Base-by-base conservation (phyloP, 1,284 basidiomycete species). In the Porodaedalea pini region DNA sequence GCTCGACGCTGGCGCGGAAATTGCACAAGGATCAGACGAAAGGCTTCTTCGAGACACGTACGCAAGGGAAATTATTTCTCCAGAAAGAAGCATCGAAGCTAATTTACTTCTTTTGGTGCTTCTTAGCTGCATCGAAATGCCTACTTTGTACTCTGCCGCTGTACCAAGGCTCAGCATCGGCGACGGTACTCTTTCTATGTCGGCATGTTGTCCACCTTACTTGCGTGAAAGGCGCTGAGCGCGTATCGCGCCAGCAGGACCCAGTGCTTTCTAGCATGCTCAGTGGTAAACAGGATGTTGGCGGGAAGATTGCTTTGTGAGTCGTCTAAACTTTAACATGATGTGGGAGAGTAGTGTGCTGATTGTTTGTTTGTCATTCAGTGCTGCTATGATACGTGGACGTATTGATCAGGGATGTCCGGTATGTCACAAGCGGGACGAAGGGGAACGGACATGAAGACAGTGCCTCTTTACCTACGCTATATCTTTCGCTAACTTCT, bases 131-230 rank as follows among this genome's bases (percentile, higher is more conserved):
- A 61, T 78, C 77, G 1, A 69, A 65, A 4, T 96, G 92, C 69
- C 79, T 78, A 1, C 71, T 93, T 31, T 94, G 92, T 66, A 66
- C 70, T 4, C 75, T 79, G 19, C 74, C 83, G 0, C 70, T 90
- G 4, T 83, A 85, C 65, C 80, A 83, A 44, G 75, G 74, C 0
- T 75, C 83, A 0, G 80, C 84, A 57, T 74, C 78, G 1, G 72
- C 90, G 15, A 68, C 82, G 2, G 69, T 94, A 3, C 70, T 94
- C n/a, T 96, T 91, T 71, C 76, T 96, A 8, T 96, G 93, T 70
- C 83, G 89, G 29, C 94, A 96, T 66, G 80, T 90, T 50, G 88
- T 93, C 0, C 93, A 96, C 66, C 87, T 88, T 0, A 73, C 76
- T 8, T 94, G 92, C 63, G 78, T 83, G 1, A 76, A 73, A 37